Base-by-base conservation (phyloP, 805 yeast genomes). In the Wickerhamomyces xylosicus region DNA sequence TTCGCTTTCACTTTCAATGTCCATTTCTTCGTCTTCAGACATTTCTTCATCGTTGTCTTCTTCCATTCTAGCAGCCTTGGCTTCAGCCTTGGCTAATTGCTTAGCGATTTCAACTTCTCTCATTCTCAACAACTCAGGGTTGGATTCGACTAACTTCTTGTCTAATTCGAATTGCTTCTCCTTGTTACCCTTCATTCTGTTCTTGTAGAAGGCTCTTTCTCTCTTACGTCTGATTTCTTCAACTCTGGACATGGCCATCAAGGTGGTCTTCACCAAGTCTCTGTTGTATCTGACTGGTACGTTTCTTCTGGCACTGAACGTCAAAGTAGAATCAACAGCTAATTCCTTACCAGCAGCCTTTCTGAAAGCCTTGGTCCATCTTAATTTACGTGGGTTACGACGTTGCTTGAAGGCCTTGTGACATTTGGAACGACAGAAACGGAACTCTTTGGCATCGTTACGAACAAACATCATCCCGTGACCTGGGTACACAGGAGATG, bases 341-440 rank as follows among this genome's bases (percentile, higher is more conserved):
- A 92, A 75, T 61, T 92, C 98, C 63, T 92, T 92, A 56, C 98
- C 98, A 34, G 97, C 97, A 45, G 97, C 95, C 63, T 92, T 92
- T 68, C 98, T 79, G 74, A 92, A 92, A 1, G 98, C 97, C 64
- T 92, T 92, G 41, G 98, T 92, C 98, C 98, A 92, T 66, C 76
- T 84, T 64, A 89, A 78, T 65, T 92, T 92, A 69, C 98, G 81
- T 53, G 98, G 98, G 69, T 92, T 92, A 66, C 98, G 81, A 72
- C 95, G 87, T 69, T 87, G 94, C 62, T 92, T 92, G 78, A 92
- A 92, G 40, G 87, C 82, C 61, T 89, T 86, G 67, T 92, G 98
- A 69, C 98, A 92, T 62, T 92, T 92, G 45, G 97, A 87, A 60
- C 97, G 85, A 56, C 98, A 92, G 69, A 92, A 92, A 54, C 95